Percentiles rank a stretch among this genome's conserved stretches.
Conservation (phyloP, 345 rosid genomes). For the Eucalyptus cladocalyx region DNA sequence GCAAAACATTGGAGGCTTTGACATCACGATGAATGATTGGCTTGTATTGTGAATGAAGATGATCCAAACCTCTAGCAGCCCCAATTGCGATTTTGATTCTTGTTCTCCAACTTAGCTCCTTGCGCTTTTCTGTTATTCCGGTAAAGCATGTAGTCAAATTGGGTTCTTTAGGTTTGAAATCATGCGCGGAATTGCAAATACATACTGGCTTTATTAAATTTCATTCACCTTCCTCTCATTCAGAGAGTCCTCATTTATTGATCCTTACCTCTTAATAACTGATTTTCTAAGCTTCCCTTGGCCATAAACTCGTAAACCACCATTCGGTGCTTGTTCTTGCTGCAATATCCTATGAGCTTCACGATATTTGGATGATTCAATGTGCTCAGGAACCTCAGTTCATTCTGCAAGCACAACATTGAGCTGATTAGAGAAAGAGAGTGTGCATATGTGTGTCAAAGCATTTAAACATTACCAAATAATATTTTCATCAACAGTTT, state of each 20-base stretch:
- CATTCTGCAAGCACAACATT: conserved; percentile 7
- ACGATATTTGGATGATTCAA: conserved; percentile 38
- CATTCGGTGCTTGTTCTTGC: conserved; percentile 12
- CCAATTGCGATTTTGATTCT: conserved; percentile 34
- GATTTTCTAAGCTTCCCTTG: conserved; percentile 30
- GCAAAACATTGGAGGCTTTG: conserved; percentile 30
- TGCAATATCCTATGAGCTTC: conserved; percentile 33
- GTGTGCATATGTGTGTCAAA: background rate
- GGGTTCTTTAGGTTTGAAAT: background rate
- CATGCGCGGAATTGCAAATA: background rate
- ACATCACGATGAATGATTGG: conserved; percentile 38
- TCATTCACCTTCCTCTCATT: background rate
- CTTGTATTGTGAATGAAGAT: conserved; percentile 16
- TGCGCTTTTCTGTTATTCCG: conserved; percentile 1
- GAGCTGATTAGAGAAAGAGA: background rate
- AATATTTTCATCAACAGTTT: background rate
- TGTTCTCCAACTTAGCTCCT: conserved; percentile 19
- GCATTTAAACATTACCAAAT: background rate
- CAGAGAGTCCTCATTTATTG: background rate
- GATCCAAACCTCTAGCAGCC: conserved; percentile 33
- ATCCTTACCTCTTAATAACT: conserved; percentile 21
- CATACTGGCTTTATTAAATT: background rate
- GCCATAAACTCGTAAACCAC: conserved; percentile 36
- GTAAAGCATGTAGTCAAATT: background rate
- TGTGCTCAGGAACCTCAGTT: conserved; percentile 12